Evolutionary conservation across 1,284 basidiomycete genomes (phyloP).

Genomic region (Gymnopus androsaceus): DNA sequence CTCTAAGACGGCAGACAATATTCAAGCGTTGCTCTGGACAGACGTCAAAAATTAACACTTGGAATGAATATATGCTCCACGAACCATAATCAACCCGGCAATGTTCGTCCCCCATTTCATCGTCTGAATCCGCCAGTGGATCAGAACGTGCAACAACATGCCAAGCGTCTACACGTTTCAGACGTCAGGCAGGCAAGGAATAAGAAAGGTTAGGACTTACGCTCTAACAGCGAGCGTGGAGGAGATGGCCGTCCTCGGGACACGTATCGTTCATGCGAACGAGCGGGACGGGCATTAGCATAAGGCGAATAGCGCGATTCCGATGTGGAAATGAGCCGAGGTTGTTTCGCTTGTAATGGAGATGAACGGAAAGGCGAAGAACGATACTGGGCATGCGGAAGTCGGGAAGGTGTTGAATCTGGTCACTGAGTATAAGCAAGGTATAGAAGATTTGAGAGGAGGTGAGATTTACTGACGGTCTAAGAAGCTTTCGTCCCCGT

Average conservation of each 20-base stretch:
- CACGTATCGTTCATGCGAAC: slow-evolving; percentile 1
- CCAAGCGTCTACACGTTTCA: slow-evolving; percentile 51
- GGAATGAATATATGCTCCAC: slow-evolving; percentile 22
- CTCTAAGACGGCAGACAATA: slow-evolving; percentile 57
- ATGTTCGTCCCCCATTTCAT: slow-evolving; percentile 55
- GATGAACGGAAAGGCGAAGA: slow-evolving; percentile 2
- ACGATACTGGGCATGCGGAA: not conserved
- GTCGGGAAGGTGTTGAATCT: not conserved
- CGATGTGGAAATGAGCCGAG: not conserved
- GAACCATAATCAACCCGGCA: slow-evolving; percentile 56
- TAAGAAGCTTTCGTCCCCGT: not conserved
- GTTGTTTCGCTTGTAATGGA: not conserved
- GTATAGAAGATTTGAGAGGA: not conserved
- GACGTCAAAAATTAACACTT: too few relatives aligned
- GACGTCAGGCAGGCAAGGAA: slow-evolving; percentile 9
- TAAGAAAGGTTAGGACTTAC: slow-evolving; percentile 38
- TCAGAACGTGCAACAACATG: slow-evolving; percentile 52
- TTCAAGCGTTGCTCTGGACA: slow-evolving; percentile 56
- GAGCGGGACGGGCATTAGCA: too few relatives aligned
- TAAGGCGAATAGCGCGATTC: slow-evolving; percentile 17
- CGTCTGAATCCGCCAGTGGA: slow-evolving; percentile 57
- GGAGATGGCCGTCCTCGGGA: slow-evolving; percentile 11
- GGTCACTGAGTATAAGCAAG: not conserved
- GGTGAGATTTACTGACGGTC: not conserved
- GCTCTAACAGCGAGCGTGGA: slow-evolving; percentile 48